Base-by-base conservation (phyloP, 805 yeast genomes). In the Saccharomycopsis fermentans region DNA sequence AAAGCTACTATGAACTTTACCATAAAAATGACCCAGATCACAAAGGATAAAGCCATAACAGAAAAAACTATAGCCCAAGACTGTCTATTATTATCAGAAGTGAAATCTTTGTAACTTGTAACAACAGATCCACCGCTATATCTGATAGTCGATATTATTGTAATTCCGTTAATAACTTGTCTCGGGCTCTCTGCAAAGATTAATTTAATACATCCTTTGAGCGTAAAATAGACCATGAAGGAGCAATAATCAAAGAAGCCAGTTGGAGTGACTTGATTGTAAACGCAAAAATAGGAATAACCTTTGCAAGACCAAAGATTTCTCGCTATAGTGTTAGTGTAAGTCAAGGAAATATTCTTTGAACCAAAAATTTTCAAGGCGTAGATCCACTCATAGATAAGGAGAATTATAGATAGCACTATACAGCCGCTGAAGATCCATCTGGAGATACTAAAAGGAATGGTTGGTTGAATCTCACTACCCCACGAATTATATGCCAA, bases 341-440 rank as follows among this genome's bases (percentile, higher is more conserved):
- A 90, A 3, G 84, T 81, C 60, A 81, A 71, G 1, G 90, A 84
- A 55, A 90, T 83, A 68, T 83, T 83, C 59, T 79, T 73, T 1
- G 89, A 81, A 50, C 77, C 72, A 64, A 77, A 84, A 11, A 84
- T 76, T 55, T 77, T 74, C 11, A 80, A 71, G 0, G 90, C 94
- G 70, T 80, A 73, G 4, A 80, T 64, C 66, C 79, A 73, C 56
- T 83, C 86, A 70, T 82, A 82, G 1, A 82, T 62, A 55, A 85
- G 65, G 27, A 86, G 71, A 3, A 79, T 70, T 54, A 87, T 74
- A 9, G 92, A 85, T 57, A 87, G 78, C 12, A 90, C 77, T 60
- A 90, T 90, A 69, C 96, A 90, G 2, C 85, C 88, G 19, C 86
- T 81, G 67, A 86, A 86, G n/a, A 86, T 71, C 92, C 92, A 86